phyloP scores from a whole-genome alignment of 2,329 filamentous ascomycete species.

The Hirsutella minnesotensis region DNA sequence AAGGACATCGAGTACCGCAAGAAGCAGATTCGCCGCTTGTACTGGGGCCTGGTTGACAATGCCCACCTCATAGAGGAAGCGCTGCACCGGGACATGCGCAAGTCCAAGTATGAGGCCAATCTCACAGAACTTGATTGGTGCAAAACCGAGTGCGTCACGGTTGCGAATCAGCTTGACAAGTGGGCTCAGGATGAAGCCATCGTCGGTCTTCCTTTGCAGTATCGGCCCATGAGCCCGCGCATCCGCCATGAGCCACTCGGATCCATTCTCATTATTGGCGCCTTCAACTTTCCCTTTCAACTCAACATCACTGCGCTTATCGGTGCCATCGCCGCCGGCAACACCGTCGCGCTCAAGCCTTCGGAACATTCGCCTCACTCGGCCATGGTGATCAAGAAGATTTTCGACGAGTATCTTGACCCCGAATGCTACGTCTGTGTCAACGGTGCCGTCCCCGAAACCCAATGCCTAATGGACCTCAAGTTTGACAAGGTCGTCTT shows the following conservation, averaged over 20 bases:
- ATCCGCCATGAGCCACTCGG: constrained; percentile 84
- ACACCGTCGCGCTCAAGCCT: constrained; percentile 82
- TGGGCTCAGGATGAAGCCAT: constrained; percentile 77
- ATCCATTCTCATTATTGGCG: constrained; percentile 71
- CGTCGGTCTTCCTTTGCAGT: constrained; percentile 55
- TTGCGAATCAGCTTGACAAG: constrained; percentile 63
- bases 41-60: constrained; percentile 83
- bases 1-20: constrained; percentile 73
- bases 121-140: constrained; percentile 67
- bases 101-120: constrained; percentile 62
- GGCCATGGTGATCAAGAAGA: constrained; percentile 67
- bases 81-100: constrained; percentile 65
- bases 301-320: constrained; percentile 68
- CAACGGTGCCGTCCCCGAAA: constrained; percentile 73
- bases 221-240: constrained; percentile 57
- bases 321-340: constrained; percentile 86
- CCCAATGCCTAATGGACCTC: constrained; percentile 67
- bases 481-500: constrained; percentile 99
- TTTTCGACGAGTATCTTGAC: constrained; percentile 68
- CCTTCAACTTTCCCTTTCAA: constrained; percentile 90
- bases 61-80: constrained; percentile 62
- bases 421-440: constrained; percentile 62
- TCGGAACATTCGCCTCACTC: constrained; percentile 69
- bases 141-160: constrained; percentile 70
- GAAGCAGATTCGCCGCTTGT: constrained; percentile 81